Evolutionary conservation across 768 basidiomycete species (phyloP).

Genomic region (Albatrellus ellisii): DNA sequence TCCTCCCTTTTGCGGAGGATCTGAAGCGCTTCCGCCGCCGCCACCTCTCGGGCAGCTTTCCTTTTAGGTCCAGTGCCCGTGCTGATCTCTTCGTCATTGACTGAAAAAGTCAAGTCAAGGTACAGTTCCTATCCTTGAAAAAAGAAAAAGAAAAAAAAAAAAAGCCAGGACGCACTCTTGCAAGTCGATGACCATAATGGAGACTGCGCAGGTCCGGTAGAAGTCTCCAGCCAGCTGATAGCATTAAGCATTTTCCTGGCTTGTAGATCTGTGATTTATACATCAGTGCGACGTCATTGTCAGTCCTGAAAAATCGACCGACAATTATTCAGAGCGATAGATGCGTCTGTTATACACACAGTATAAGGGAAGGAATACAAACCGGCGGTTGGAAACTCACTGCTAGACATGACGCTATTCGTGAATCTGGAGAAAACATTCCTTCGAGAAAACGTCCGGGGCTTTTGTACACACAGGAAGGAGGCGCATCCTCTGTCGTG

Average conservation of each 20-base stretch:
- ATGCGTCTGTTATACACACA: conserved; percentile 6
- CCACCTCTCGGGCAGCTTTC: conserved; percentile 8
- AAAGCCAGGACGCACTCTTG: conserved; percentile 38
- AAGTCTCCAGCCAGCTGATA: conserved; percentile 29
- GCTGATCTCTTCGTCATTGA: conserved; percentile 7
- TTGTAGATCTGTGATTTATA: conserved; percentile 25
- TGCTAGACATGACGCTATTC: no score
- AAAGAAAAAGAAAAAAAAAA: not conserved
- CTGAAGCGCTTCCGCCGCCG: conserved; percentile 3
- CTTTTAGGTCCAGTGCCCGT: conserved; percentile 11
- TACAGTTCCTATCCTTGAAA: not conserved
- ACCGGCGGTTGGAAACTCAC: no score
- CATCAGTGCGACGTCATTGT: no score
- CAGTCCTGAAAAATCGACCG: no score
- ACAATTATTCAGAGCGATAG: conserved; percentile 14
- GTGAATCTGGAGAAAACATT: no score
- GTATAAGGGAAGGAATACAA: conserved; percentile 4
- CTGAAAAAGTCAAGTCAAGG: conserved; percentile 3
- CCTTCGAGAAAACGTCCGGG: no score
- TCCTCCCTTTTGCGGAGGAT: not conserved
- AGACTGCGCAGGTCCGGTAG: conserved; percentile 28
- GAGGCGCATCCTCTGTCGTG: no score
- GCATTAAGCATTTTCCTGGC: conserved; percentile 16
- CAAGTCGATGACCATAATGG: conserved; percentile 40
- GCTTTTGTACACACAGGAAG: no score